A percentile compares a stretch with the other conserved stretches of the same genome.
phyloP scores from a whole-genome alignment of 176 grass and related monocot species.

The Paspalum vaginatum region DNA sequence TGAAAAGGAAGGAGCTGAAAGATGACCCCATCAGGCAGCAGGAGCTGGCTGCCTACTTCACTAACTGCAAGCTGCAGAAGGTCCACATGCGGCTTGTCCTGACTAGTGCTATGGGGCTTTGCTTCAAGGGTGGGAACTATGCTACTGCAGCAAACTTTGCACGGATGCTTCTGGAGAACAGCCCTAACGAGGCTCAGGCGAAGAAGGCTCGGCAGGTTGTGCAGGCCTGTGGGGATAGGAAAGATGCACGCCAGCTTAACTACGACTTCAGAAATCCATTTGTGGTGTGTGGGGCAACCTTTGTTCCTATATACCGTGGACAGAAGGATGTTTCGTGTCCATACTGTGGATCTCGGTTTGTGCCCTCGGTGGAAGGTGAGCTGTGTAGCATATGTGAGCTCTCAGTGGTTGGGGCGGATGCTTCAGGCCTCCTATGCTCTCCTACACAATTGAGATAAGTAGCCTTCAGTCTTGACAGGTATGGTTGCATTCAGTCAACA shows the following conservation, averaged over 20 bases:
- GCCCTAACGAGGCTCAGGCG: conserved; percentile 63
- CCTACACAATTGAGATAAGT: conserved; percentile 72
- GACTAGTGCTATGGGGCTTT: conserved; percentile 66
- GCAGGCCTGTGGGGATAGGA: conserved; percentile 52
- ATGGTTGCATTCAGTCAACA: too few relatives aligned
- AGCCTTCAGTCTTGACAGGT: not conserved
- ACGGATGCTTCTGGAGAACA: conserved; percentile 74
- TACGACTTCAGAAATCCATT: conserved; percentile 92
- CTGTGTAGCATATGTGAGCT: conserved; percentile 87
- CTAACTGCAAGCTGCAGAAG: conserved; percentile 88
- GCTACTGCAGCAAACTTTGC: conserved; percentile 76
- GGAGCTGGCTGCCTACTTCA: conserved; percentile 86
- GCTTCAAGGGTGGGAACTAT: conserved; percentile 64
- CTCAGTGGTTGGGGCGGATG: conserved; percentile 71
- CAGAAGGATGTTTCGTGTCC: conserved; percentile 88
- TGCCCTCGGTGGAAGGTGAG: conserved; percentile 59
- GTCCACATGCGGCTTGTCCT: conserved; percentile 81
- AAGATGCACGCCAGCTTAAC: conserved; percentile 57
- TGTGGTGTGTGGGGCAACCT: conserved; percentile 78
- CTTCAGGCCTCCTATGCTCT: conserved; percentile 82
- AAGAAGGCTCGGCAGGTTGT: conserved; percentile 73
- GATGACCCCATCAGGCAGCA: conserved; percentile 55
- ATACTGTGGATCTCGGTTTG: conserved; percentile 70
- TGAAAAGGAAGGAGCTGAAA: conserved; percentile 75
- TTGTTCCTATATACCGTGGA: conserved; percentile 80